Percentiles rank a stretch among this genome's conserved stretches.
Evolutionary conservation across 139 green algal species (phyloP).

Genomic region (Tetraselmis chui): DNA sequence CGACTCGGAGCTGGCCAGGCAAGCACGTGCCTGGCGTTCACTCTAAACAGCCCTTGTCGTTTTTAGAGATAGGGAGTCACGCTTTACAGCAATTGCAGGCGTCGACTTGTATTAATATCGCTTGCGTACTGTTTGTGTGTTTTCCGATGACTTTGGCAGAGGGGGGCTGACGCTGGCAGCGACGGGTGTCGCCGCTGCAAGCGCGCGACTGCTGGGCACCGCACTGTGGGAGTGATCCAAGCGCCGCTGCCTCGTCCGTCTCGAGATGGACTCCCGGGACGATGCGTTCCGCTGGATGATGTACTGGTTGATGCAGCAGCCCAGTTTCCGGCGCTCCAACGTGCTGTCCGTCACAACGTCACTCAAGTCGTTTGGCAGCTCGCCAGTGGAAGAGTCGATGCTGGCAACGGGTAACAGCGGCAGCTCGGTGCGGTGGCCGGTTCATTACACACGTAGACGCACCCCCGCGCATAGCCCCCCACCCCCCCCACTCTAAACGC

Average conservation of each 20-base stretch:
- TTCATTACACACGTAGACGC: no score
- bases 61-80: no score
- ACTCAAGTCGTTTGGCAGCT: conserved; percentile 15
- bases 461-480: no score
- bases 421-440: no score
- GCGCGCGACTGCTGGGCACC: not conserved
- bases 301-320: conserved; percentile 20
- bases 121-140: not conserved
- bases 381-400: conserved; percentile 4
- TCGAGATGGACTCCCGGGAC: conserved; percentile 29
- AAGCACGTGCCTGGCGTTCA: no score
- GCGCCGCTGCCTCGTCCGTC: not conserved
- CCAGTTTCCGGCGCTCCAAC: conserved; percentile 6
- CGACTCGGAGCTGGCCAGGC: not conserved
- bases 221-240: not conserved
- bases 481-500: no score
- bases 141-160: not conserved
- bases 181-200: not conserved
- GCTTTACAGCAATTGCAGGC: no score
- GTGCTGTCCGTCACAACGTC: conserved; percentile 24
- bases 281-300: conserved; percentile 32
- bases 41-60: no score
- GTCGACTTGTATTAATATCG: not conserved
- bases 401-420: not conserved
- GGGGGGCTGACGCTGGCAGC: not conserved